These are phyloP conservation scores for Candida corydali DNA, from an alignment of 805 yeast genomes.

Conservation along the genomic window DNA sequence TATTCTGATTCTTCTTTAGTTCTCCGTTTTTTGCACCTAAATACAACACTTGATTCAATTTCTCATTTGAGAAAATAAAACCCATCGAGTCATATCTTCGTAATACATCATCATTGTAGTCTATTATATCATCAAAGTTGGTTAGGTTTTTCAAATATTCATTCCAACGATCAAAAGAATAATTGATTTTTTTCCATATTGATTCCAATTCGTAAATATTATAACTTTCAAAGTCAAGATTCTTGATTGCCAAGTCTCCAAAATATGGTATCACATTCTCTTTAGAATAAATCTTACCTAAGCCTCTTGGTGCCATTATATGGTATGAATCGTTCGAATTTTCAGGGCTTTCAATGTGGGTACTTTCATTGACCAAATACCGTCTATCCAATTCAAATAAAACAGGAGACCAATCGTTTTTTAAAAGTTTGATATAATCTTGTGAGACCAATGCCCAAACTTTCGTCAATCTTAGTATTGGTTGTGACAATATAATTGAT, in stretches of 20 bases:
- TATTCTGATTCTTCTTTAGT: constrained; percentile 8
- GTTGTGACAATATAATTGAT: constrained; percentile 74
- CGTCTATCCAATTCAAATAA: constrained; percentile 83
- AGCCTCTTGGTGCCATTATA: constrained; percentile 82
- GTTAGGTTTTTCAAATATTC: constrained; percentile 53
- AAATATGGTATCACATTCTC: constrained; percentile 82
- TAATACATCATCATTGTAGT: constrained; percentile 38
- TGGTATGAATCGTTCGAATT: constrained; percentile 48
- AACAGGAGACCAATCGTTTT: constrained; percentile 89
- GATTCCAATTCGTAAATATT: constrained; percentile 56
- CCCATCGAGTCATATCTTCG: constrained; percentile 38
- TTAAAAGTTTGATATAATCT: constrained; percentile 53
- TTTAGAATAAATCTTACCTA: constrained; percentile 73
- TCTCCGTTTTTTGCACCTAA: constrained; percentile 36
- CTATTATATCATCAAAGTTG: constrained; percentile 38
- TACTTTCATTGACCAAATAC: constrained; percentile 41
- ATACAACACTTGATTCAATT: constrained; percentile 39
- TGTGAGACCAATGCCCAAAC: constrained; percentile 74
- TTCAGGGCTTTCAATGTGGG: constrained; percentile 5
- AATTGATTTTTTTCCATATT: constrained; percentile 61
- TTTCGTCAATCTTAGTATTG: constrained; percentile 66
- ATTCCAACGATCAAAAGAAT: constrained; percentile 80
- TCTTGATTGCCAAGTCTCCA: constrained; percentile 72
- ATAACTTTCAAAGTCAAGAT: constrained; percentile 12
- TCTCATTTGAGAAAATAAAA: constrained; percentile 40